Percentiles rank a stretch among this genome's conserved stretches.
Conservation (phyloP, 352 stramenopile species). For the Phytophthora tentaculata region DNA sequence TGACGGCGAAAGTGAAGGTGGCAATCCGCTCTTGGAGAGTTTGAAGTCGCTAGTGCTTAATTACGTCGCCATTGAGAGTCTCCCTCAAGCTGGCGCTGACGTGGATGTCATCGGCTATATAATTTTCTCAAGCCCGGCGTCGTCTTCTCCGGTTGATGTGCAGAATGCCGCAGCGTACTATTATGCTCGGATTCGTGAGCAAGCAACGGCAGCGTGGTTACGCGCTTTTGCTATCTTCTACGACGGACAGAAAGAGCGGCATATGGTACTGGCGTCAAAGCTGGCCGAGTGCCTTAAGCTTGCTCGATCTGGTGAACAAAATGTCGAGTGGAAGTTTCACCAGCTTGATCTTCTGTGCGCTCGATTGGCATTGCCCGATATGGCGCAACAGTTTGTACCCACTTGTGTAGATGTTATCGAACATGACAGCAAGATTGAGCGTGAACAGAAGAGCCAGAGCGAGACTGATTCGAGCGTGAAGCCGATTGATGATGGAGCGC, state of each 20-base stretch:
- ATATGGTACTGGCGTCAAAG: slow-evolving; percentile 61
- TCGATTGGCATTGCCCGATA: slow-evolving; percentile 73
- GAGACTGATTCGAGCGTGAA: slow-evolving; percentile 38
- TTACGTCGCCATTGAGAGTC: slow-evolving; percentile 45
- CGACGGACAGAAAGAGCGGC: slow-evolving; percentile 57
- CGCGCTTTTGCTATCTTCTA: slow-evolving; percentile 84
- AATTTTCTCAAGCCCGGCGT: slow-evolving; percentile 40
- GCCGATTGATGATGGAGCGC: slow-evolving; percentile 67
- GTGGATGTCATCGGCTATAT: slow-evolving; percentile 51
- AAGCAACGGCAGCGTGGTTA: slow-evolving; percentile 75
- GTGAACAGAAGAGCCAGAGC: slow-evolving; percentile 30
- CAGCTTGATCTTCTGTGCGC: slow-evolving; percentile 86
- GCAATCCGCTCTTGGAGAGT: slow-evolving; percentile 75
- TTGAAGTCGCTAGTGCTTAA: slow-evolving; percentile 71
- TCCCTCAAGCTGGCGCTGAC: slow-evolving; percentile 14
- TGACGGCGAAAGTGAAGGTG: slow-evolving; percentile 24
- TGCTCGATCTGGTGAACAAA: slow-evolving; percentile 31
- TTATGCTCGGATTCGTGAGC: slow-evolving; percentile 58
- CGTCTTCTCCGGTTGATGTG: slow-evolving; percentile 48
- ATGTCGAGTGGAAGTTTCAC: slow-evolving; percentile 60
- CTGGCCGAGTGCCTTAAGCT: slow-evolving; percentile 65
- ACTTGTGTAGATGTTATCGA: slow-evolving; percentile 68
- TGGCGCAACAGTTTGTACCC: slow-evolving; percentile 81
- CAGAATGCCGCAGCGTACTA: slow-evolving; percentile 58
- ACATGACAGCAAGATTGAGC: slow-evolving; percentile 38